These are phyloP conservation scores for Ophiocytium majus DNA, from an alignment of 352 stramenopile genomes.

Conservation along the genomic window DNA sequence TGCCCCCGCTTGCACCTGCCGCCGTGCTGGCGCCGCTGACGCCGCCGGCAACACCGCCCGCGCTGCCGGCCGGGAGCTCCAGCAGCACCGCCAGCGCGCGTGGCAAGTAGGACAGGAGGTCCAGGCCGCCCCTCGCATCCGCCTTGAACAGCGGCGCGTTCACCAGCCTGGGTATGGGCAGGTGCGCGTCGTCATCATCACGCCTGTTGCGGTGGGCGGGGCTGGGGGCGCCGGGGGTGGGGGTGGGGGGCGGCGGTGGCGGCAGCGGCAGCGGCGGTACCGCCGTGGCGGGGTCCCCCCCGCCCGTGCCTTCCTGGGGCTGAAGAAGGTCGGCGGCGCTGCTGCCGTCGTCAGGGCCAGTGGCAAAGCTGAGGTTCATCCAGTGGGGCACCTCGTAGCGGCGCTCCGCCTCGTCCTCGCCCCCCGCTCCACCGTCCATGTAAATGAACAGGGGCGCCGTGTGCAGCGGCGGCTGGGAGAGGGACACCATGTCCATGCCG, in stretches of 20 bases:
- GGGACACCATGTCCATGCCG: conserved; percentile 93
- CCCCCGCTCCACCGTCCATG: conserved; percentile 24
- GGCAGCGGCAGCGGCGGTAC: neutral
- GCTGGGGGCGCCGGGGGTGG: too few species aligned
- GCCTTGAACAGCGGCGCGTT: conserved; percentile 19
- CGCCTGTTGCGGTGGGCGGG: neutral
- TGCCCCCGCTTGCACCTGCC: too few species aligned
- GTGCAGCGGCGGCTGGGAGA: conserved; percentile 90
- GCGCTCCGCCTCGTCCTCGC: conserved; percentile 23
- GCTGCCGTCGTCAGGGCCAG: neutral
- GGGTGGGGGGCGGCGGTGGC: neutral
- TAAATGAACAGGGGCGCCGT: conserved; percentile 96
- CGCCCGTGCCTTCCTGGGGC: neutral
- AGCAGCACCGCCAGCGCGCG: conserved; percentile 7
- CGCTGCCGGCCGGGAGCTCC: neutral
- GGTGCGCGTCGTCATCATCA: neutral
- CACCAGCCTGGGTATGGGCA: neutral
- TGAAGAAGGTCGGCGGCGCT: neutral
- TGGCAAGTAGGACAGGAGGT: conserved; percentile 12
- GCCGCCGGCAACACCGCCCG: neutral
- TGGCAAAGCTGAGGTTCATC: conserved; percentile 54
- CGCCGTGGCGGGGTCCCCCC: conserved; percentile 13
- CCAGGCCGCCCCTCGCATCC: neutral
- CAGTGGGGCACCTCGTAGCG: conserved; percentile 44
- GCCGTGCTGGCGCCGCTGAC: too few species aligned